phyloP scores from a whole-genome alignment of 225 moss, liverwort and hornwort species.

The Physcomitrellopsis africana region DNA sequence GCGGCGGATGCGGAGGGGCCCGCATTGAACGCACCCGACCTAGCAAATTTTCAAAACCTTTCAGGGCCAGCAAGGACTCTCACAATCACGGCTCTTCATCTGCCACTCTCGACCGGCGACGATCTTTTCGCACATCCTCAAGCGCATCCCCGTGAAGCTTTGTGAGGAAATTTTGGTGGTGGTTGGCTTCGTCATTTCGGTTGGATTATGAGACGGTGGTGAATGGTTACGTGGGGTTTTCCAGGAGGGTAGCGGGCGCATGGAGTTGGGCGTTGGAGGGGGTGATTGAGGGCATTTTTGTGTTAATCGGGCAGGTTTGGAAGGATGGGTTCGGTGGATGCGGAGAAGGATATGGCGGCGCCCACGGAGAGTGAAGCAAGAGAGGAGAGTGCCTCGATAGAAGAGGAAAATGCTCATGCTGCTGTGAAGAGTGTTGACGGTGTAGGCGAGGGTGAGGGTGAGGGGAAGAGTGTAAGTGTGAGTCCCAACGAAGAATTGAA shows the following conservation, averaged over 20 bases:
- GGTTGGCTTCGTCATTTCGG: too few relatives aligned
- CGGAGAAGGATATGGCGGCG: slow-evolving; percentile 34
- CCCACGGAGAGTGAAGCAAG: slow-evolving; percentile 11
- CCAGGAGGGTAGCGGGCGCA: too few relatives aligned
- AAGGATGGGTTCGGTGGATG: slow-evolving; percentile 26
- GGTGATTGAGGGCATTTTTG: background rate
- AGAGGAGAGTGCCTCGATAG: background rate
- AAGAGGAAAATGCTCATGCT: too few relatives aligned
- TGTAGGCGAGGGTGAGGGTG: background rate
- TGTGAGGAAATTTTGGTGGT: too few relatives aligned
- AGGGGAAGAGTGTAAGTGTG: slow-evolving; percentile 13
- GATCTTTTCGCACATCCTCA: background rate
- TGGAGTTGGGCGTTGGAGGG: too few relatives aligned
- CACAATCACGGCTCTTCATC: background rate
- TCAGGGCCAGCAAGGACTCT: background rate
- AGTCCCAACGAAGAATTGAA: slow-evolving; percentile 26
- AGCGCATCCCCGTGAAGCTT: background rate
- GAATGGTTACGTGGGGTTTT: too few relatives aligned
- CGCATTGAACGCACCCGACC: slow-evolving; percentile 5
- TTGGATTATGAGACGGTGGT: too few relatives aligned
- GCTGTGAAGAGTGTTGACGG: slow-evolving; percentile 20
- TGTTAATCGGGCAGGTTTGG: too few relatives aligned
- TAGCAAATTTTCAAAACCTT: slow-evolving; percentile 30
- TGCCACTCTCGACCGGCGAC: slow-evolving; percentile 19
- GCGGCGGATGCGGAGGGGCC: slow-evolving; percentile 25